phyloP scores from a whole-genome alignment of 768 basidiomycete species.

The Rhodotorula sphaerocarpa region DNA sequence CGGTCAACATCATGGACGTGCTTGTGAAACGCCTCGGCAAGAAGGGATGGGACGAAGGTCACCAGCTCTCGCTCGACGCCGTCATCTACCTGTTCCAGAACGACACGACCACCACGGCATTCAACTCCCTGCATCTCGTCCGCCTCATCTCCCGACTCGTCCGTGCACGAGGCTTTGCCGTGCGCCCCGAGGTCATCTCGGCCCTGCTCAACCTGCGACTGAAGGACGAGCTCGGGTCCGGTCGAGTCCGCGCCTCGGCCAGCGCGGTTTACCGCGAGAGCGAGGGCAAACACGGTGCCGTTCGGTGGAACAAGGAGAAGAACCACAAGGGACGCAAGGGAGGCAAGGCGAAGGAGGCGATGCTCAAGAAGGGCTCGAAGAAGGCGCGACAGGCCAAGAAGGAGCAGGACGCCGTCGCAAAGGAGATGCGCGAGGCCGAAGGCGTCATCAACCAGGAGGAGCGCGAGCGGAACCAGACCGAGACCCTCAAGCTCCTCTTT shows the following conservation, averaged over 20 bases:
- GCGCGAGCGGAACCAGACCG: conserved; percentile 75
- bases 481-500: conserved; percentile 93
- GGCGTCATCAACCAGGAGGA: conserved; percentile 90
- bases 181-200: conserved; percentile 78
- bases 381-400: conserved; percentile 75
- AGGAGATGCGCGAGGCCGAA: conserved; percentile 87
- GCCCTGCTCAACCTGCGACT: conserved; percentile 78
- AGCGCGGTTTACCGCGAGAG: conserved; percentile 51
- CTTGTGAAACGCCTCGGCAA: conserved; percentile 73
- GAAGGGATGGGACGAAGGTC: conserved; percentile 82
- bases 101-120: conserved; percentile 69
- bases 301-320: conserved; percentile 43
- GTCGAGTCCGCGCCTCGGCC: conserved; percentile 62
- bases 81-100: conserved; percentile 71
- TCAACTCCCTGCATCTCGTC: conserved; percentile 75
- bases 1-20: conserved; percentile 79
- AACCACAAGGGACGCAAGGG: conserved; percentile 41
- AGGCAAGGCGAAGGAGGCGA: conserved; percentile 50
- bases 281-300: conserved; percentile 39
- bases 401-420: conserved; percentile 80
- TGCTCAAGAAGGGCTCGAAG: conserved; percentile 66
- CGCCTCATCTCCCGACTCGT: conserved; percentile 90
- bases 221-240: conserved; percentile 66
- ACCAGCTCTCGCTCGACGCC: conserved; percentile 73
- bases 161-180: conserved; percentile 80